These are phyloP conservation scores for Exophiala xenobiotica DNA, from an alignment of 2,329 filamentous ascomycete genomes.

Conservation along the genomic window DNA sequence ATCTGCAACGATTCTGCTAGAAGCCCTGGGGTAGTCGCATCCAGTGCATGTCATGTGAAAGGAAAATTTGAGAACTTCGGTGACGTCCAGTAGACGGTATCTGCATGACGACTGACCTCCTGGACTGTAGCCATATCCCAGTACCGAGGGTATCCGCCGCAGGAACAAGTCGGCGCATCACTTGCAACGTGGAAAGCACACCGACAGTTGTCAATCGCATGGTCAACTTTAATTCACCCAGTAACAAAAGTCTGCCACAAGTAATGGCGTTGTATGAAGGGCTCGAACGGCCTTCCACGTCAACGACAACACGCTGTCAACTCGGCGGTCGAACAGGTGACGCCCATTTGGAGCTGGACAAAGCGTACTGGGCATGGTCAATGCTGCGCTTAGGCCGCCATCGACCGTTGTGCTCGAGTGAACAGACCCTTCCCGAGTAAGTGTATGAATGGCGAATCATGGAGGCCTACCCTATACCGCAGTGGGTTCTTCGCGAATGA, in stretches of 20 bases:
- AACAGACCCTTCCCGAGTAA: background rate
- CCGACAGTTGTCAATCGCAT: conserved; percentile 1
- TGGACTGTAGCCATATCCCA: too few species aligned
- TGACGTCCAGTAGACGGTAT: too few species aligned
- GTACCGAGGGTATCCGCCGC: too few species aligned
- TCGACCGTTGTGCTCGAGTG: background rate
- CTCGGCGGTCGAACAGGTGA: conserved; percentile 13
- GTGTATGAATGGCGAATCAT: too few species aligned
- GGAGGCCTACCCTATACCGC: too few species aligned
- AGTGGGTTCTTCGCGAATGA: too few species aligned
- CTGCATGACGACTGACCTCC: too few species aligned
- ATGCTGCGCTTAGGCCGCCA: conserved; percentile 3
- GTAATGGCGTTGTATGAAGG: background rate
- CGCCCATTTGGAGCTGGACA: conserved; percentile 5
- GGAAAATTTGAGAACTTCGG: too few species aligned
- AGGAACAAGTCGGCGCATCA: too few species aligned
- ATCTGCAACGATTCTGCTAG: too few species aligned
- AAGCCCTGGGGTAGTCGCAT: too few species aligned
- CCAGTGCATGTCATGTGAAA: too few species aligned
- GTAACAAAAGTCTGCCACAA: conserved; percentile 6
- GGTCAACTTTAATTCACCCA: background rate
- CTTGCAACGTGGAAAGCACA: conserved; percentile 7
- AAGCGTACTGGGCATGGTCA: conserved; percentile 12
- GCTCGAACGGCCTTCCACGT: background rate
- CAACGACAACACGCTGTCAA: conserved; percentile 5